These are phyloP conservation scores for Neodidymelliopsis sp. DNA, from an alignment of 2,329 filamentous ascomycete species.

Conservation along the genomic window DNA sequence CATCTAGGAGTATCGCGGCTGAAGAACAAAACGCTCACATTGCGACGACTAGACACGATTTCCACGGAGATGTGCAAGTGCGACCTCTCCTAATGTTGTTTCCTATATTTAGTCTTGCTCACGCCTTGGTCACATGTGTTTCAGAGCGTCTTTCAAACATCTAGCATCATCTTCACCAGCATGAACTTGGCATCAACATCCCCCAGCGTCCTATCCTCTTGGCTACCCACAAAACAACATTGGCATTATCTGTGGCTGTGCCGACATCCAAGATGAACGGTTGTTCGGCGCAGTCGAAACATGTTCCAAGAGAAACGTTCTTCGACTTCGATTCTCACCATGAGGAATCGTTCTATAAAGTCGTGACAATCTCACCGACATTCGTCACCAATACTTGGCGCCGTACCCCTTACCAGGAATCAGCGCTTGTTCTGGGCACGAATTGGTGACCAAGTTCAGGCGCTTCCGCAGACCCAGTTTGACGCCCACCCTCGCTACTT, in stretches of 20 bases:
- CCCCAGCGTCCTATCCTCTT: slow-evolving; percentile 1
- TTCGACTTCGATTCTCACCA: not conserved
- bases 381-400: slow-evolving; percentile 9
- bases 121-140: slow-evolving; percentile 1
- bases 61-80: too few relatives aligned
- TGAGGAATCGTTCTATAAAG: not conserved
- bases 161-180: not conserved
- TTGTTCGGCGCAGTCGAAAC: slow-evolving; percentile 23
- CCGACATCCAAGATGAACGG: slow-evolving; percentile 15
- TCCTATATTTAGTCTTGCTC: slow-evolving; percentile 11
- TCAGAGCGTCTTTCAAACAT: not conserved
- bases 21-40: too few relatives aligned
- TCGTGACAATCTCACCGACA: slow-evolving; percentile 4
- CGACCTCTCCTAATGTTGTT: too few relatives aligned
- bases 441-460: not conserved
- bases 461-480: not conserved
- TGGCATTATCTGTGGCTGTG: slow-evolving; percentile 13
- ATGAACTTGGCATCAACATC: slow-evolving; percentile 1
- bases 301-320: slow-evolving; percentile 5
- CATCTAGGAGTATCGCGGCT: too few relatives aligned
- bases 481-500: not conserved
- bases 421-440: not conserved
- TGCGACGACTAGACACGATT: too few relatives aligned
- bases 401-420: not conserved
- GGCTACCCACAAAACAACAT: not conserved